Conservation (phyloP, 345 rosid genomes). For the Nephelium lappaceum region DNA sequence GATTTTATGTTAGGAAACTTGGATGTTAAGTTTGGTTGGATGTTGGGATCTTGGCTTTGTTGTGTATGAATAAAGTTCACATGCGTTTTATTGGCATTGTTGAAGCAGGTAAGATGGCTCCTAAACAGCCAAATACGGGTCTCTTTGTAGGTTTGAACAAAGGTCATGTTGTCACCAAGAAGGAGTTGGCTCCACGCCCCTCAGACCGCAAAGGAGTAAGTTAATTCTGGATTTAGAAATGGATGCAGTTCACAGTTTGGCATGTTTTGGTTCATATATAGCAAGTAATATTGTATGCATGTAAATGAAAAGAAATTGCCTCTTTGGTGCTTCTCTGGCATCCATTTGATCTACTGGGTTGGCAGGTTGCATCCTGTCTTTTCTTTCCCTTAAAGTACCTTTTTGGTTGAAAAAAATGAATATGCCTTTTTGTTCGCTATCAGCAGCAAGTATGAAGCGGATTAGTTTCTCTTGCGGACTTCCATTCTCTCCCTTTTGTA, state of each 20-base stretch:
- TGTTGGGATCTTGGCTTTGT: not conserved
- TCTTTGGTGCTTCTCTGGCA: too few species aligned
- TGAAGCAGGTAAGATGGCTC: slow-evolving; percentile 50
- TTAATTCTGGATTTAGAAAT: not conserved
- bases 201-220: slow-evolving; percentile 64
- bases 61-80: not conserved
- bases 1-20: not conserved
- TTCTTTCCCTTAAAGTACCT: not conserved
- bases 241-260: not conserved
- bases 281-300: not conserved
- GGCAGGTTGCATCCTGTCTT: not conserved
- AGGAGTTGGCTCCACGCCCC: slow-evolving; percentile 57
- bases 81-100: not conserved
- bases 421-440: not conserved
- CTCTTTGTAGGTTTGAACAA: slow-evolving; percentile 67
- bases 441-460: not conserved
- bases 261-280: not conserved
- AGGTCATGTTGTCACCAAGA: slow-evolving; percentile 67
- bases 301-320: not conserved
- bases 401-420: not conserved
- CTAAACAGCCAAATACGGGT: slow-evolving; percentile 57
- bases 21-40: not conserved
- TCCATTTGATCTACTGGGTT: not conserved
- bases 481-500: not conserved
- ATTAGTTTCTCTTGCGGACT: not conserved